These are phyloP conservation scores for Aspergillus sclerotiicarbonarius DNA, from an alignment of 495 filamentous ascomycete genomes.

Conservation along the genomic window DNA sequence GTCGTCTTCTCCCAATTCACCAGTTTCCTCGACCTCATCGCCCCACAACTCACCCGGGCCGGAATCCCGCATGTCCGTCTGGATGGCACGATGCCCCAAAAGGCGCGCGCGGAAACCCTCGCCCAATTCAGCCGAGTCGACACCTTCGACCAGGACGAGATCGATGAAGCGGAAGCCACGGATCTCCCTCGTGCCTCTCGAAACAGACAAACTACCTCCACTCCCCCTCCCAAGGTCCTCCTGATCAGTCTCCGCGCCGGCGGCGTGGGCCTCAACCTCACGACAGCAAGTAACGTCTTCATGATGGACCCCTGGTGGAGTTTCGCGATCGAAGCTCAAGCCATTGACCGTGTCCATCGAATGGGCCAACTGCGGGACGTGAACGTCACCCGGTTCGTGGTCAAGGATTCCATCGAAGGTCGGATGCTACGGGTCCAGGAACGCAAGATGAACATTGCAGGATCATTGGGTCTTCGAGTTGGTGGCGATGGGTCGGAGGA, in stretches of 20 bases:
- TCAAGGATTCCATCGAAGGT: slow-evolving; percentile 87
- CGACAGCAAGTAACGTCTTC: slow-evolving; percentile 80
- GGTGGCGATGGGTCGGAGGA: slow-evolving; percentile 70
- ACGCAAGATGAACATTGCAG: slow-evolving; percentile 83
- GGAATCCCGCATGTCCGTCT: slow-evolving; percentile 80
- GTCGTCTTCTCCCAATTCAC: slow-evolving; percentile 98
- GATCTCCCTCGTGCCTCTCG: slow-evolving; percentile 14
- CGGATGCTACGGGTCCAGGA: slow-evolving; percentile 94
- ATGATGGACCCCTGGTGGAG: slow-evolving; percentile 99
- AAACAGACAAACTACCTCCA: slow-evolving; percentile 21
- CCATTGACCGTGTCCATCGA: slow-evolving; percentile 97
- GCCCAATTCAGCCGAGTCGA: slow-evolving; percentile 59
- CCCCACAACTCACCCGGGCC: slow-evolving; percentile 66
- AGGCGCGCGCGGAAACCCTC: slow-evolving; percentile 73
- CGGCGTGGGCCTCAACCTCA: slow-evolving; percentile 91
- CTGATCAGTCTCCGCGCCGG: slow-evolving; percentile 85
- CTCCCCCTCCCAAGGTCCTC: slow-evolving; percentile 51
- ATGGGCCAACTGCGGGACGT: slow-evolving; percentile 94
- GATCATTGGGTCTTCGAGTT: slow-evolving; percentile 77
- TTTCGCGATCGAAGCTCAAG: slow-evolving; percentile 93
- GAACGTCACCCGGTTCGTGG: slow-evolving; percentile 79
- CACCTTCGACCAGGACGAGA: slow-evolving; percentile 36
- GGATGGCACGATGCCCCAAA: slow-evolving; percentile 88
- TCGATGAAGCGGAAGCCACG: slow-evolving; percentile 25
- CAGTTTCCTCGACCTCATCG: slow-evolving; percentile 88